phyloP scores from a whole-genome alignment of 768 basidiomycete genomes.

The Candolleomyces aberdarensis region DNA sequence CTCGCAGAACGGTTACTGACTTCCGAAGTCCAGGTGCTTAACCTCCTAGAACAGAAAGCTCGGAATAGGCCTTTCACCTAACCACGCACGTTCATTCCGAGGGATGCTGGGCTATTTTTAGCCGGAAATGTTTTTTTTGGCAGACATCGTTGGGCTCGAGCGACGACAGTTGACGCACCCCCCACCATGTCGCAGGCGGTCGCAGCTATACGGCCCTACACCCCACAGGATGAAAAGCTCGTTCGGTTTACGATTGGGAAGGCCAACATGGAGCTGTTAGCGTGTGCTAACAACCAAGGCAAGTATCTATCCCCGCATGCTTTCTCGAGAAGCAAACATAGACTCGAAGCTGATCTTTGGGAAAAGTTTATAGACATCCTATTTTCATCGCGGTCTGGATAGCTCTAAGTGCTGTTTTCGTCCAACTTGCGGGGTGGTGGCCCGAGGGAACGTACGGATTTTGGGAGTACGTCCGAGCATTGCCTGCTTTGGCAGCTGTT shows the following conservation, averaged over 20 bases:
- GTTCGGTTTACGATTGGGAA: conserved; percentile 66
- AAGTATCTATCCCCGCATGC: conserved; percentile 9
- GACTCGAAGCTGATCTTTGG: conserved; percentile 5
- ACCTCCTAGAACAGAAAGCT: no score
- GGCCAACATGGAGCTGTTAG: conserved; percentile 63
- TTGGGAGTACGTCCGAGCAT: conserved; percentile 50
- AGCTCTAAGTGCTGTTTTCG: conserved; percentile 52
- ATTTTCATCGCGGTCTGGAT: conserved; percentile 62
- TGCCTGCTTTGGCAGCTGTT: conserved; percentile 65
- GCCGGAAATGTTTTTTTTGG: no score
- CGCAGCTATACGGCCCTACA: conserved; percentile 54
- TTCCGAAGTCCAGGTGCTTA: no score
- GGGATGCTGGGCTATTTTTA: no score
- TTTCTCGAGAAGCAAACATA: background rate
- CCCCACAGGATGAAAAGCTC: conserved; percentile 50
- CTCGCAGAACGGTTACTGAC: no score
- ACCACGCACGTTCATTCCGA: no score
- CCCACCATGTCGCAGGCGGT: conserved; percentile 16
- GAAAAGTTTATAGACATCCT: conserved; percentile 53
- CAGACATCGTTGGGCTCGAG: no score
- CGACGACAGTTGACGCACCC: no score
- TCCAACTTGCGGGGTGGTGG: conserved; percentile 67
- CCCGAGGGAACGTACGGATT: conserved; percentile 44
- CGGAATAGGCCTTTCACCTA: no score
- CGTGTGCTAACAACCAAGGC: conserved; percentile 64